A percentile compares a stretch with the other conserved stretches of the same genome.
Evolutionary conservation across 345 rosid genomes (phyloP).

Genomic region (Conringia planisiliqua): DNA sequence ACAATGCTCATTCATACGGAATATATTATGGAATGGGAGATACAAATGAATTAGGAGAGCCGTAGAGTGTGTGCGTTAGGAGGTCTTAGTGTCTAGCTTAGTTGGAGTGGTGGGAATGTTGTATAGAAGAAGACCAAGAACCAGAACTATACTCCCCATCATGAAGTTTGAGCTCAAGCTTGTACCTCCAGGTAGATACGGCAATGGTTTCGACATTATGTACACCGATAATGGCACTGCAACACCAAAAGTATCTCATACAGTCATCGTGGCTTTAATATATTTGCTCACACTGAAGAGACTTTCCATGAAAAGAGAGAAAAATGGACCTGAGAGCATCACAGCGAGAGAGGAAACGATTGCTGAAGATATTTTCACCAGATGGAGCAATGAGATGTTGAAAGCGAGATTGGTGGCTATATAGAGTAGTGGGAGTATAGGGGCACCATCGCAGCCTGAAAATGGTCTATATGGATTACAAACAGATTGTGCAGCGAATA

Average conservation of each 20-base stretch:
- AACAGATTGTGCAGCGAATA: not conserved
- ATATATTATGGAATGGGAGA: no score
- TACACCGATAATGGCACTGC: conserved; percentile 77
- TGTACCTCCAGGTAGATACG: conserved; percentile 69
- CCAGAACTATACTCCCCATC: conserved; percentile 48
- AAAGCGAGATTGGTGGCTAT: conserved; percentile 61
- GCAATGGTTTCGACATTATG: conserved; percentile 69
- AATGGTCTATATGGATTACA: conserved; percentile 6
- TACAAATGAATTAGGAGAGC: not conserved
- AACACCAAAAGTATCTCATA: not conserved
- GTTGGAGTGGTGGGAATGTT: conserved; percentile 41
- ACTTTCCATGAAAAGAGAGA: conserved; percentile 7
- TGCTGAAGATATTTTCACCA: conserved; percentile 72
- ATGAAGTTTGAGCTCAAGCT: conserved; percentile 71
- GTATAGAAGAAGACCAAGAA: conserved; percentile 64
- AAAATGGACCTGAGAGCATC: conserved; percentile 58
- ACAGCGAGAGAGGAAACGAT: conserved; percentile 66
- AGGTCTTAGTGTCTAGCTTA: conserved; percentile 35
- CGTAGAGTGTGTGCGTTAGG: not conserved
- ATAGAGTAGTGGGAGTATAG: conserved; percentile 72
- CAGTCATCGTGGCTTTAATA: not conserved
- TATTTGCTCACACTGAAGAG: not conserved
- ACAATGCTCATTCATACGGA: no score
- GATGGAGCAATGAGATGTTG: conserved; percentile 71
- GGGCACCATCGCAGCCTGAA: conserved; percentile 76